phyloP scores from a whole-genome alignment of 371 early-diverging fungal species.

The Gilbertella persicaria region DNA sequence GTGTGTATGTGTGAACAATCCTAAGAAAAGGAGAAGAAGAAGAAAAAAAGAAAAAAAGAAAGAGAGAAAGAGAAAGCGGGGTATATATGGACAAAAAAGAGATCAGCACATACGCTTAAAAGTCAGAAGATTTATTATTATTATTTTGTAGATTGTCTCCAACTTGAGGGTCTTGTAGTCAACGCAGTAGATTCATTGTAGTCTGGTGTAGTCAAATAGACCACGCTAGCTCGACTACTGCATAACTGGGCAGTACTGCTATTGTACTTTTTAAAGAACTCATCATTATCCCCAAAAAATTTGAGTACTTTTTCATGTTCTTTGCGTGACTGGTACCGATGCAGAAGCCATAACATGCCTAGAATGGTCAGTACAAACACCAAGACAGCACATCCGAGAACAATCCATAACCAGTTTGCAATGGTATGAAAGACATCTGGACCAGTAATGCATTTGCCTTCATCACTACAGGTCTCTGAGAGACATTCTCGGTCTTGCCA shows the following conservation, averaged over 20 bases:
- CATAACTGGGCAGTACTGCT: not conserved
- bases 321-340: slow-evolving; percentile 28
- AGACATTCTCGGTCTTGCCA: slow-evolving; percentile 29
- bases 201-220: slow-evolving; percentile 40
- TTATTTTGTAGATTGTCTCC: slow-evolving; percentile 18
- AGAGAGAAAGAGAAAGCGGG: slow-evolving; percentile 11
- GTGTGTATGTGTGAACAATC: not conserved
- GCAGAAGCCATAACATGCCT: slow-evolving; percentile 26
- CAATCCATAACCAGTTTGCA: slow-evolving; percentile 27
- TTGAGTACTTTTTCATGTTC: slow-evolving; percentile 27
- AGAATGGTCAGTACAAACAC: slow-evolving; percentile 25
- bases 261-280: slow-evolving; percentile 11
- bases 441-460: slow-evolving; percentile 13
- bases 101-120: slow-evolving; percentile 3
- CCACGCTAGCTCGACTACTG: slow-evolving; percentile 31
- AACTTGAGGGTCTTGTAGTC: slow-evolving; percentile 21
- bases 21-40: not conserved
- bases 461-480: slow-evolving; percentile 19
- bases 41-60: slow-evolving; percentile 8
- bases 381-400: slow-evolving; percentile 15
- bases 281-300: slow-evolving; percentile 29
- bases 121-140: not conserved
- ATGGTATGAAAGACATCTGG: slow-evolving; percentile 22
- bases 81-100: slow-evolving; percentile 12
- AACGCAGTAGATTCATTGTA: slow-evolving; percentile 37